phyloP scores from a whole-genome alignment of 306 rosid genomes.

The Quillaja saponaria region DNA sequence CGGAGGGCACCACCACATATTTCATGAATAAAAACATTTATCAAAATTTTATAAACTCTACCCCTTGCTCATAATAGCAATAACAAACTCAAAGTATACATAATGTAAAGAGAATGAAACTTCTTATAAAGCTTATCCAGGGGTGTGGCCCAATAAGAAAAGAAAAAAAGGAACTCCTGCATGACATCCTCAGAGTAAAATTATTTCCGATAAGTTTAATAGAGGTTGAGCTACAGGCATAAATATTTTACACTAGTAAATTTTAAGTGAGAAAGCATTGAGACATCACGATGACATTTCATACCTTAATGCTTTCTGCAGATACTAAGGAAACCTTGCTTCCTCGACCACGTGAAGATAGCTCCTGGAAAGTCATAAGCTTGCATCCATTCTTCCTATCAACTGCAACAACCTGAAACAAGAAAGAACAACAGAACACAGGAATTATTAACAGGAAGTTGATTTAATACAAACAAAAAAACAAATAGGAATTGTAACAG shows the following conservation, averaged over 20 bases:
- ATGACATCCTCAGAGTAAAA: background rate
- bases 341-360: constrained; percentile 89
- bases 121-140: background rate
- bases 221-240: constrained; percentile 6
- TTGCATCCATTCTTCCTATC: constrained; percentile 70
- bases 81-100: background rate
- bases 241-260: background rate
- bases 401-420: constrained; percentile 80
- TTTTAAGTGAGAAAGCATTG: too few species aligned
- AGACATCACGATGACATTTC: too few species aligned
- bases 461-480: constrained; percentile 8
- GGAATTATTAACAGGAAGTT: constrained; percentile 19
- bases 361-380: constrained; percentile 85
- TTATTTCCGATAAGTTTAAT: constrained; percentile 20
- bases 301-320: constrained; percentile 75
- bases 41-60: background rate
- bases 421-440: constrained; percentile 18
- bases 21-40: background rate
- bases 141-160: constrained; percentile 1
- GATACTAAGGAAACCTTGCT: constrained; percentile 59
- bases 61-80: background rate
- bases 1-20: too few species aligned
- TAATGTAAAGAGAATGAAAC: background rate
- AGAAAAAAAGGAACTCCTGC: constrained; percentile 4
- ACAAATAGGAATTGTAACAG: constrained; percentile 6